Evolutionary conservation across 768 basidiomycete genomes (phyloP).

Genomic region (Pulveroboletus sp.): DNA sequence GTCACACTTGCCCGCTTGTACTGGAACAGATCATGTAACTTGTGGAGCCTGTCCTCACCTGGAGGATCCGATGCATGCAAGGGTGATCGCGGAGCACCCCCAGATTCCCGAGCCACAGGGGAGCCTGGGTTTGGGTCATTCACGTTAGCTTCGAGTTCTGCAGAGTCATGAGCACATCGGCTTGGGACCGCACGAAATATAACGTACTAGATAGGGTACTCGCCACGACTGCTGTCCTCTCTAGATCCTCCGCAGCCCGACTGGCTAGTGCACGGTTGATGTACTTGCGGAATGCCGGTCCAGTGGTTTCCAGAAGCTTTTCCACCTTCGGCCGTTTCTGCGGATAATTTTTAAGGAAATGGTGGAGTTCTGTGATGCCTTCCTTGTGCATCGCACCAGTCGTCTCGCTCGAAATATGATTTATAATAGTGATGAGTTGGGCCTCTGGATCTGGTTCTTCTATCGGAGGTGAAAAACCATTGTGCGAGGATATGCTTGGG

Average conservation of each 20-base stretch:
- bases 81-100: conserved; percentile 34
- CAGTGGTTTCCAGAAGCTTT: conserved; percentile 84
- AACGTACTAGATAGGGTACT: conserved; percentile 74
- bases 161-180: conserved; percentile 7
- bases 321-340: conserved; percentile 80
- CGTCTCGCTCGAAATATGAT: conserved; percentile 84
- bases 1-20: conserved; percentile 65
- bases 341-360: conserved; percentile 88
- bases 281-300: conserved; percentile 87
- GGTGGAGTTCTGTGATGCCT: conserved; percentile 90
- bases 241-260: conserved; percentile 82
- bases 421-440: conserved; percentile 76
- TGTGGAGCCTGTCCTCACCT: conserved; percentile 63
- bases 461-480: conserved; percentile 48
- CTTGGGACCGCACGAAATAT: background rate
- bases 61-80: conserved; percentile 32
- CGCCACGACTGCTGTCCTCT: conserved; percentile 76
- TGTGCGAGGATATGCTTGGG: conserved; percentile 60
- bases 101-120: conserved; percentile 29
- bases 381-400: conserved; percentile 89
- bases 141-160: conserved; percentile 63
- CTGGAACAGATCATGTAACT: conserved; percentile 78
- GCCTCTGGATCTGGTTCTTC: conserved; percentile 88
- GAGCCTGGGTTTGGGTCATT: conserved; percentile 34
- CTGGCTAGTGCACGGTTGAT: conserved; percentile 84